phyloP scores from a whole-genome alignment of 1,139 yeast species.

The Yamadazyma blattariae region DNA sequence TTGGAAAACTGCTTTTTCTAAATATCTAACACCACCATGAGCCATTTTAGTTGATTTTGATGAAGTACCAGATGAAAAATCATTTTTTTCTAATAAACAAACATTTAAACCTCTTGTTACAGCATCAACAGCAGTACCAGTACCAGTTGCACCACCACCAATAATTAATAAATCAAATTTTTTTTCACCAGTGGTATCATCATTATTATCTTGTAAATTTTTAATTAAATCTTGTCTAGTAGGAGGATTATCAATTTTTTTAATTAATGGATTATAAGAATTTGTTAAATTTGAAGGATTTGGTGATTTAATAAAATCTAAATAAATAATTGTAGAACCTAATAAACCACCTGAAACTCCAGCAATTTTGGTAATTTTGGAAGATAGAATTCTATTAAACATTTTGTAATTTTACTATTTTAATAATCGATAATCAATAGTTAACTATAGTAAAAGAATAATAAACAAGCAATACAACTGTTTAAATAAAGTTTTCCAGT shows the following conservation, averaged over 20 bases:
- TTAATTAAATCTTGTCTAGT: conserved; percentile 33
- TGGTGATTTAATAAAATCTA: conserved; percentile 43
- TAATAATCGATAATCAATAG: too few relatives aligned
- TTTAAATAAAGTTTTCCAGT: too few relatives aligned
- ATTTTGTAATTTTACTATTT: too few relatives aligned
- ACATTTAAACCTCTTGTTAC: conserved; percentile 88
- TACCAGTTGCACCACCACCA: conserved; percentile 97
- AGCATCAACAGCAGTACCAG: conserved; percentile 93
- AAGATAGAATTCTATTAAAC: conserved; percentile 13
- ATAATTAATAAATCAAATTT: conserved; percentile 78
- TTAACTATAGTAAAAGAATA: too few relatives aligned
- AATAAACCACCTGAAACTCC: conserved; percentile 31
- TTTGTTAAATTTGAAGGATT: conserved; percentile 25
- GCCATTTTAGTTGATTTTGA: conserved; percentile 97
- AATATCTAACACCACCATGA: conserved; percentile 94
- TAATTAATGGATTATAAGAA: conserved; percentile 37
- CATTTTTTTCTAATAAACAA: conserved; percentile 80
- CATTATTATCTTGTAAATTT: conserved; percentile 7
- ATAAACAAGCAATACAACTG: too few relatives aligned
- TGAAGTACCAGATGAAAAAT: conserved; percentile 90
- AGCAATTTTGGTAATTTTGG: conserved; percentile 30
- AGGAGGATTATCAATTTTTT: conserved; percentile 35
- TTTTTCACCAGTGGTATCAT: conserved; percentile 13
- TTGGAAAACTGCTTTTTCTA: conserved; percentile 92
- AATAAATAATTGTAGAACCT: conserved; percentile 40